Base-by-base conservation (phyloP, 176 grass and related monocot genomes). In the Bonia amplexicaulis region DNA sequence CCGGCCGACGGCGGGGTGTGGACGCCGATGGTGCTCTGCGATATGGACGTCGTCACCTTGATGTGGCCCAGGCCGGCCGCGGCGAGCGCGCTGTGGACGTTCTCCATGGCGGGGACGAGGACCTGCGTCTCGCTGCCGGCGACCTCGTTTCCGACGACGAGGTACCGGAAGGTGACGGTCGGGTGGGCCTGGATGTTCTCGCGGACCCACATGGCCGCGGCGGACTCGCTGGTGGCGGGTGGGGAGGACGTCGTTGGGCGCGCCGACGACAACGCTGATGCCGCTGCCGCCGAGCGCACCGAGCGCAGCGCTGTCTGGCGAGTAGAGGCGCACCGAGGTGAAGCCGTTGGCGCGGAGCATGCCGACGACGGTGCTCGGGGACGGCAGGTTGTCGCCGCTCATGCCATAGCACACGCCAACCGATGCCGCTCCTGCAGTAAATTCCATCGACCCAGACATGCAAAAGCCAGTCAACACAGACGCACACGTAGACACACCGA, bases 41-140 rank as follows among this genome's bases (percentile, higher is more conserved):
- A 78, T 6, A 95, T 82, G 5, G 93, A 75, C 45, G 90, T 92
- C 25, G 93, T 88, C 7, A 90, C 90, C 68, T 87, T 89, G 27
- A 86, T 77, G 60, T 23, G 22, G 0, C 59, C 47, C 14, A 86
- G 77, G 10, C 86, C 78, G 14, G 66, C 65, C 20, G 66, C 59
- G 6, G 71, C 46, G 5, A 92, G 71, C 31, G 86, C 82, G 2
- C 40, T 63, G 9, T 71, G 61, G 31, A 87, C 77, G 79, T 92
- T 76, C 40, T 69, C 86, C 90, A 92, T 89, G 15, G 90, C 90
- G 2, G 90, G 87, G 68, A 92, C 82, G 19, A 92, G 55, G 66
- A 54, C 51, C 69, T 45, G 42, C 13, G 86, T 67, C 0, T 66
- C 53, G 23, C 20, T 59, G 9, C 79, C 90, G 27, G 87, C 74